Evolutionary conservation across 225 moss, liverwort and hornwort genomes (phyloP), one percentile per base, ranked within the genome.

Genomic region (Asterella californica): DNA sequence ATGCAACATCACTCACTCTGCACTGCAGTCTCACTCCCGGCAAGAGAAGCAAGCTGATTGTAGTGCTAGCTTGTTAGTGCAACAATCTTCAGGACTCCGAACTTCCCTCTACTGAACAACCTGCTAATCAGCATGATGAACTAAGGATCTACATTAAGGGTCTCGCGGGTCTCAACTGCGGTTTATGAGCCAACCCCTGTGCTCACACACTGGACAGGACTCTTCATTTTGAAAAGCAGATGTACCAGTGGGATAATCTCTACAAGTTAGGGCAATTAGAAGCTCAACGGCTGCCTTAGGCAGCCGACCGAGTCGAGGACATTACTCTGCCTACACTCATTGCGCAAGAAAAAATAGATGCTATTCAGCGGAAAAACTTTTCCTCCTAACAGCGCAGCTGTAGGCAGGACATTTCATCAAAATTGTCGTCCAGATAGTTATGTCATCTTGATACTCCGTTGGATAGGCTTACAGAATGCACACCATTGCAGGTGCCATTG

Each of bases 401-500:
- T n/a, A 48, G n/a, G 70, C 77, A 61, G 37, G 19, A 46, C 55
- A 54, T 76, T 50, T 33, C 46, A 83, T 64, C 65, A 74, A 79
- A 45, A 63, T 55, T 61, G 42, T 76, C 42, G 24, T 42, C 37
- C 37, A 19, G 11, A 59, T 60, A 59, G 10, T 54, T 60, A 42
- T 59, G 76, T 76, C 60, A 76, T 76, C 76, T 76, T 42, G 61
- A 45, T 59, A 78, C 42, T 64, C 78, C 78, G 42, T 78, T 78
- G 48, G 65, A 78, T 11, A 61, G 78, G 66, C 49, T 78, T 78
- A 78, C 66, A 50, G 79, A 24, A 70, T 36, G 70, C 14, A 48
- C 62, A 33, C 76, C 61, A 61, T 80, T 80, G 70, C 46, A 48
- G 63, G 57, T 52, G 62, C 83, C 77, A 55, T 80, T 80, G 45